These are phyloP conservation scores for Globisporangium rhizosaccharum DNA, from an alignment of 352 stramenopile genomes.

Conservation along the genomic window DNA sequence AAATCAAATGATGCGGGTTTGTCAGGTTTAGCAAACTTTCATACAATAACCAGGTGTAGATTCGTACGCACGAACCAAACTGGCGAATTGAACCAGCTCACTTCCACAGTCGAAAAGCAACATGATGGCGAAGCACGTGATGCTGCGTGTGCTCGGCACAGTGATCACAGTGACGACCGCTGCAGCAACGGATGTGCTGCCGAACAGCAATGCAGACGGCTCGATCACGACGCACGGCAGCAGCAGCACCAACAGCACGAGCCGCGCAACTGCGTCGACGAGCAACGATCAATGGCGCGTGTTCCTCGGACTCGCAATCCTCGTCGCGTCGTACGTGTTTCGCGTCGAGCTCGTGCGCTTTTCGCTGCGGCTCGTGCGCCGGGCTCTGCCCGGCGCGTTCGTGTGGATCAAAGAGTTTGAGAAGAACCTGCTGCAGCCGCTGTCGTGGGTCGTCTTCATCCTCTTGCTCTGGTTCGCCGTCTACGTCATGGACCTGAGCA, in stretches of 20 bases:
- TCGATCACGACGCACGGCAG: not conserved
- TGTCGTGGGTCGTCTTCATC: constrained; percentile 82
- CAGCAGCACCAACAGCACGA: constrained; percentile 2
- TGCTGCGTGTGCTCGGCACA: not conserved
- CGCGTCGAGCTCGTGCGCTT: constrained; percentile 76
- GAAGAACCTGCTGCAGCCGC: constrained; percentile 64
- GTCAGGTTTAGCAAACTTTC: no score
- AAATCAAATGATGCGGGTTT: no score
- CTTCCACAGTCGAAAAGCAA: not conserved
- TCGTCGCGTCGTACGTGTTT: constrained; percentile 62
- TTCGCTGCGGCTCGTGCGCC: constrained; percentile 57
- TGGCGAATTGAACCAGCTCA: no score
- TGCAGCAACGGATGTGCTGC: not conserved
- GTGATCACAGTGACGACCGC: not conserved
- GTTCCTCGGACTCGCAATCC: constrained; percentile 66
- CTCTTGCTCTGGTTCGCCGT: constrained; percentile 60
- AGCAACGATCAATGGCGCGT: constrained; percentile 71
- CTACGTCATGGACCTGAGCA: constrained; percentile 59
- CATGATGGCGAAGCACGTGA: not conserved
- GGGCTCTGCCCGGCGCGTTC: constrained; percentile 46
- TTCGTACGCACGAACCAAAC: no score
- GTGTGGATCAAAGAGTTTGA: constrained; percentile 85
- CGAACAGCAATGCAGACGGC: not conserved
- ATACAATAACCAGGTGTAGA: no score
- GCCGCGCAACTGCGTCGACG: constrained; percentile 4